Percentiles rank a stretch among this genome's conserved stretches.
These are phyloP conservation scores for Bisporella sp. DNA, from an alignment of 2,329 filamentous ascomycete genomes.

Conservation along the genomic window DNA sequence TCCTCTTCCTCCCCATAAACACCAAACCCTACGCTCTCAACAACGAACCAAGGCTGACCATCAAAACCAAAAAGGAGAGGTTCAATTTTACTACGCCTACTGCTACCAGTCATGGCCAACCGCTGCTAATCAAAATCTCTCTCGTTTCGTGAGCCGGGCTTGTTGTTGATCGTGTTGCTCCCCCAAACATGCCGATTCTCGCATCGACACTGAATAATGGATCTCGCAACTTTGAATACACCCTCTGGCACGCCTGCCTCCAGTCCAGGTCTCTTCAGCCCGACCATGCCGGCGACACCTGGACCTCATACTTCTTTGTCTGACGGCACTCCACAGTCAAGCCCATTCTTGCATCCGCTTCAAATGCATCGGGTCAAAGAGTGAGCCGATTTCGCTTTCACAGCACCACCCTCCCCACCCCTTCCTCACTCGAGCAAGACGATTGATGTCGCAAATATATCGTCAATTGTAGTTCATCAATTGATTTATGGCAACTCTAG, in stretches of 20 bases:
- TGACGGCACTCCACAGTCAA: conserved; percentile 44
- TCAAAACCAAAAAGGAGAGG: too few species aligned
- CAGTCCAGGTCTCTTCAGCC: conserved; percentile 56
- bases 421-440: not conserved
- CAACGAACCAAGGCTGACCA: too few species aligned
- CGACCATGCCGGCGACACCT: conserved; percentile 30
- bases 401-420: not conserved
- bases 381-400: conserved; percentile 40
- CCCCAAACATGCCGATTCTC: conserved; percentile 13
- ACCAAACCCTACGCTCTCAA: too few species aligned
- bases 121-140: too few species aligned
- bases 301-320: conserved; percentile 29
- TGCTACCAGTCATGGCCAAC: too few species aligned
- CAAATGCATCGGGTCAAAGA: conserved; percentile 71
- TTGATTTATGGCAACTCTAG: not conserved
- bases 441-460: not conserved
- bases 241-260: conserved; percentile 51
- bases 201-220: conserved; percentile 22
- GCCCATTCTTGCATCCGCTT: conserved; percentile 62
- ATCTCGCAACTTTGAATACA: conserved; percentile 19
- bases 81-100: too few species aligned
- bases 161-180: too few species aligned
- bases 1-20: too few species aligned
- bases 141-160: too few species aligned
- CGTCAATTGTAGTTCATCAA: not conserved